Evolutionary conservation across 163 green algal species (phyloP).

Genomic region (Chlamydomonas reinhardtii): DNA sequence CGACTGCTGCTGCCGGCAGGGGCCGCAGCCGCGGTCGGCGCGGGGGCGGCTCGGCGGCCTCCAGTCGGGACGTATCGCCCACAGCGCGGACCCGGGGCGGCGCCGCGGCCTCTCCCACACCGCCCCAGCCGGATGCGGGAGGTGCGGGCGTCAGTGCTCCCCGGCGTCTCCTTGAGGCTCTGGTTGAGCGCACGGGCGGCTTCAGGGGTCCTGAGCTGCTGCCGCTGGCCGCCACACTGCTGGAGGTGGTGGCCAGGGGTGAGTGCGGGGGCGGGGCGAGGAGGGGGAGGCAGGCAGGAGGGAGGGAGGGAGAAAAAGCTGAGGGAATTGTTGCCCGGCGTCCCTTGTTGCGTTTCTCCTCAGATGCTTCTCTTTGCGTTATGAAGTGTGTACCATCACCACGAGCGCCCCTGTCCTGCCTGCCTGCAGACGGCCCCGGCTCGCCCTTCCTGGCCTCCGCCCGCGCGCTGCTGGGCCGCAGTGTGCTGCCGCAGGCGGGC

Average conservation of each 20-base stretch:
- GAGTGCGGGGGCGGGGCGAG: background rate
- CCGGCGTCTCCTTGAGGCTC: background rate
- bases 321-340: background rate
- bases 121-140: no score
- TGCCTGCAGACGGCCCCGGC: conserved; percentile 20
- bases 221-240: conserved; percentile 37
- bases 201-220: conserved; percentile 48
- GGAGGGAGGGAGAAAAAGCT: background rate
- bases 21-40: background rate
- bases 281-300: no score
- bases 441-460: conserved; percentile 8
- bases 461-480: conserved; percentile 30
- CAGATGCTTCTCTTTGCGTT: no score
- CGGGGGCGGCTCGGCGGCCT: background rate
- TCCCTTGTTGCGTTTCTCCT: no score
- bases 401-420: no score
- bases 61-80: conserved; percentile 5
- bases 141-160: no score
- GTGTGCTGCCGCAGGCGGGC: conserved; percentile 34
- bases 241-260: conserved; percentile 23
- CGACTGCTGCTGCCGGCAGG: background rate
- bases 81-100: background rate
- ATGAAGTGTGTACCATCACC: no score
- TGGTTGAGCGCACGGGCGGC: conserved; percentile 30
- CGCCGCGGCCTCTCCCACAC: no score